Evolutionary conservation across 306 rosid genomes (phyloP).

Genomic region (Senna siamea): DNA sequence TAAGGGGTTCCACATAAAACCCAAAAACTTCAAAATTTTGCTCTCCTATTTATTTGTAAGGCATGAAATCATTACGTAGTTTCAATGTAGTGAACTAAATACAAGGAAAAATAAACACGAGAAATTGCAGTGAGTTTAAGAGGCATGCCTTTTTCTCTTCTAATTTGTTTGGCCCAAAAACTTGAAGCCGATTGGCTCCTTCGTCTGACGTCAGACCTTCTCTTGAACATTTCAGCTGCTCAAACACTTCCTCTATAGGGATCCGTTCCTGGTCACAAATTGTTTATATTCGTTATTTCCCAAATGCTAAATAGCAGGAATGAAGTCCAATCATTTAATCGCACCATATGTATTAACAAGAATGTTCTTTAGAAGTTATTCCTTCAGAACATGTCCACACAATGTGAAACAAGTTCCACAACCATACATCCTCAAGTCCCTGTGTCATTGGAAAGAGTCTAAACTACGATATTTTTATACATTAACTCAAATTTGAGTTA

Average conservation of each 20-base stretch:
- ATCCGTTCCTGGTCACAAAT: conserved; percentile 66
- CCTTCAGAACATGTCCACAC: background rate
- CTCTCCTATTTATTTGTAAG: conserved; percentile 75
- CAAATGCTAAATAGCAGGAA: conserved; percentile 3
- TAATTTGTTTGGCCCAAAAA: conserved; percentile 96
- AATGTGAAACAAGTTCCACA: background rate
- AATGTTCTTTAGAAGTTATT: background rate
- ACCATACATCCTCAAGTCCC: background rate
- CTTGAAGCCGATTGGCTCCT: conserved; percentile 85
- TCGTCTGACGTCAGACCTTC: conserved; percentile 81
- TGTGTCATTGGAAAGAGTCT: too few species aligned
- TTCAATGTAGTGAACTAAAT: background rate
- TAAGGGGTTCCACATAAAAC: conserved; percentile 99
- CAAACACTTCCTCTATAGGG: conserved; percentile 94
- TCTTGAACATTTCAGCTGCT: conserved; percentile 82
- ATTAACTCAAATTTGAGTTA: too few species aligned
- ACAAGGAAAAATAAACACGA: background rate
- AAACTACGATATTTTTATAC: too few species aligned
- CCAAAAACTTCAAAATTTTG: conserved; percentile 87
- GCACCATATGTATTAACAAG: background rate
- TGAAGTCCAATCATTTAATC: background rate
- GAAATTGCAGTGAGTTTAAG: background rate
- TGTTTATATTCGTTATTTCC: conserved; percentile 8
- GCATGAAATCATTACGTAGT: conserved; percentile 20
- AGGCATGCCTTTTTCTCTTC: conserved; percentile 85